Evolutionary conservation across 805 yeast genomes (phyloP), one percentile per base, ranked within the genome.

Genomic region (Wickerhamia fluorescens): DNA sequence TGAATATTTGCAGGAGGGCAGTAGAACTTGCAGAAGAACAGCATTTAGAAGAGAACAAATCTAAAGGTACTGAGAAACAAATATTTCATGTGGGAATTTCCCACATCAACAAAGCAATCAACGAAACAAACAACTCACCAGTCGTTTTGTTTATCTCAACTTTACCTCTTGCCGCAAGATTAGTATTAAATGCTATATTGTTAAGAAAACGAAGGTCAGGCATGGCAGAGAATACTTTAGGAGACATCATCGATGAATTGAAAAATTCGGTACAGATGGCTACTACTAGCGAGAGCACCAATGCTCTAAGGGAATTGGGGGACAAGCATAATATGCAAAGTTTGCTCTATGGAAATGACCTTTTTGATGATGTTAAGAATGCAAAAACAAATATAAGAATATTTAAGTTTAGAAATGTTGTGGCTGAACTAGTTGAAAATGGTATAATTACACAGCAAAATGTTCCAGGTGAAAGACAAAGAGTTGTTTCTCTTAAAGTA

Each of bases 1-100:
- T 92, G 31, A 81, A 81, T 33, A 82, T 92, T 14, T 82, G 96
- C 47, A 69, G 88, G 21, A 62, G 96, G 33, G 96, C 96, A 0
- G 80, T 88, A 6, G 96, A 86, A 47, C 65, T 88, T 17, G 95
- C 95, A 0, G 94, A 85, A 45, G 46, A 56, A 19, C 82, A 78
- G 35, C 73, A 66, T 44, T 44, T 66, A 46, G 33, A 29, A 9
- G 45, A 37, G 10, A 26, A 34, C 9, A 40, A 24, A 33, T 29
- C 23, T 53, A 42, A 31, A 36, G 28, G 26, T 4, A 33, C 27
- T 14, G 38, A 42, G 7, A 52, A 58, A 11, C 68, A 67, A 7
- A 47, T 58, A 2, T 74, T 68, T 35, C 58, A 71, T 4, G 88
- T 87, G 5, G 73, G 73, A 18, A 82, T 86, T 13, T 61, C 66